These are phyloP conservation scores for Phialophora tarda DNA, from an alignment of 2,329 filamentous ascomycete species.

Conservation along the genomic window DNA sequence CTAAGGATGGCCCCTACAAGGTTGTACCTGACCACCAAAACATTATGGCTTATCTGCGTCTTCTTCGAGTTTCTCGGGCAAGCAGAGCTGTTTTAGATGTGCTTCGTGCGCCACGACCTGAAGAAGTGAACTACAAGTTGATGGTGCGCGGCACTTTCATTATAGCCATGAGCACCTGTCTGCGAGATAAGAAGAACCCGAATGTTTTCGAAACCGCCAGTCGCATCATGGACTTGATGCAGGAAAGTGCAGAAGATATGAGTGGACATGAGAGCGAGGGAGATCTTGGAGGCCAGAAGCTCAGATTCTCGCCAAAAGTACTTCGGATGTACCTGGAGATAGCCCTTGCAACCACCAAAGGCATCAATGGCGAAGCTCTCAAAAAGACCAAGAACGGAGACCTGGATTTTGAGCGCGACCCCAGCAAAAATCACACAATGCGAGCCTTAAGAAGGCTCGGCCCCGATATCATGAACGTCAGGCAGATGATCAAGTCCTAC, in stretches of 20 bases:
- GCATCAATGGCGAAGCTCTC: slow-evolving; percentile 30
- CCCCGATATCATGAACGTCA: slow-evolving; percentile 29
- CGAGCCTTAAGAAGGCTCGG: slow-evolving; percentile 32
- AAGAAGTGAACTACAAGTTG: slow-evolving; percentile 54
- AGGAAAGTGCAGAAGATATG: slow-evolving; percentile 29
- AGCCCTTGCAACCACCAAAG: slow-evolving; percentile 37
- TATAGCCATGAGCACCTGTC: slow-evolving; percentile 74
- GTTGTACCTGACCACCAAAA: slow-evolving; percentile 75
- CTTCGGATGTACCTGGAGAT: slow-evolving; percentile 37
- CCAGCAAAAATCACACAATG: slow-evolving; percentile 36
- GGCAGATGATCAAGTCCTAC: slow-evolving; percentile 33
- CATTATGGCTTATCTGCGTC: slow-evolving; percentile 69
- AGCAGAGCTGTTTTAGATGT: slow-evolving; percentile 66
- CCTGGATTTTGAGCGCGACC: slow-evolving; percentile 37
- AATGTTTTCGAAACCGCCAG: slow-evolving; percentile 70
- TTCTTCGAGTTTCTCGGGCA: slow-evolving; percentile 69
- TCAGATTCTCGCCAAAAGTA: slow-evolving; percentile 35
- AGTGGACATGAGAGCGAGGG: neutral
- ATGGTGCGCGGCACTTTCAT: slow-evolving; percentile 63
- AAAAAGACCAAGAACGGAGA: slow-evolving; percentile 34
- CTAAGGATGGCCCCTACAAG: slow-evolving; percentile 52
- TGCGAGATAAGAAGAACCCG: slow-evolving; percentile 76
- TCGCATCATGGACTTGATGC: slow-evolving; percentile 70
- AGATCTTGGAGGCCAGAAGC: slow-evolving; percentile 20
- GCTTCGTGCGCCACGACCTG: slow-evolving; percentile 56